Evolutionary conservation across 2,329 filamentous ascomycete species (phyloP), one percentile per base, ranked within the genome.

Genomic region (Botryotinia narcissicola): DNA sequence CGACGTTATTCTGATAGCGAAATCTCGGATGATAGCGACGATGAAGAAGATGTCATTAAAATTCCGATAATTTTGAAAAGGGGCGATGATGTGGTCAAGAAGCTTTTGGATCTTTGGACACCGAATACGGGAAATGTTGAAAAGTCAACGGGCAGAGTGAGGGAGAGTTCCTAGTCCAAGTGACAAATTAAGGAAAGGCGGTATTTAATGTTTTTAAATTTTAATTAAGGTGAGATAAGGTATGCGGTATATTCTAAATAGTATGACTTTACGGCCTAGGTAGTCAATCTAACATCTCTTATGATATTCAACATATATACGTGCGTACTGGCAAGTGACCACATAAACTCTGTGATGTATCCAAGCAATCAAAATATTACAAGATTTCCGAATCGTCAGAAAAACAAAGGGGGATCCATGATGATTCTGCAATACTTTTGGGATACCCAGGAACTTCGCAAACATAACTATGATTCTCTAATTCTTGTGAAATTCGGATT

Each of bases 51-150:
- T 51, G 69, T 63, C 61, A 73, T 77, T 29, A 72, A 72, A 25
- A 70, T 77, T 54, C 60, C 66, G 12, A 40, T 77, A n/a, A 54
- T 67, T 42, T 51, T 75, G 25, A 74, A 74, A 32, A 70, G 64
- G 29, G 75, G 75, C 8, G 75, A 75, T 72, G 74, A 76, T 74
- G 48, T 77, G 35, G 75, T 77, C 35, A 46, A 74, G 48, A 75
- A 64, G 20, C 54, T 77, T 16, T 59, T 77, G 64, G 73, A 77
- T 44, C 63, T 73, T 68, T 77, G 75, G 74, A 77, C 76, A 2
- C 66, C 72, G 18, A 37, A 37, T n/a, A 22, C n/a, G 32, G 59
- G 25, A 5, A 40, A 20, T 22, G 9, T 22, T 32, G 61, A 4
- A 10, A 57, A 42, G 44, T 66, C 37, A 29, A 44, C 16, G 8